Evolutionary conservation across 768 basidiomycete species (phyloP).

Genomic region (Cantharellus cinnabarinus): DNA sequence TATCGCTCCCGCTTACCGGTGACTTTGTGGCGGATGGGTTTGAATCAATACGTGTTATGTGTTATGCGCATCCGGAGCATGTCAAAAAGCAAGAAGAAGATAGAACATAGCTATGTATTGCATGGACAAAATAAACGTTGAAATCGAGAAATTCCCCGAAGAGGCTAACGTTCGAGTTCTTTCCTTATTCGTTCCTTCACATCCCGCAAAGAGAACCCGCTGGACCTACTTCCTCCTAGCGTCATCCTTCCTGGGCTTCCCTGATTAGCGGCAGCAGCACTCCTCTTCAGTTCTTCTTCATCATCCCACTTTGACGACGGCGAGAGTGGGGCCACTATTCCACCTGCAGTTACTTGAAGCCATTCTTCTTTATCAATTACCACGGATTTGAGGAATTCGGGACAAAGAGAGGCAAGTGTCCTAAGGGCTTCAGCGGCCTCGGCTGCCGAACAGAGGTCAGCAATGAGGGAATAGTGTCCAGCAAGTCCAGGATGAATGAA

Average conservation of each 20-base stretch:
- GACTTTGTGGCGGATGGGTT: neutral
- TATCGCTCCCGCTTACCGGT: neutral
- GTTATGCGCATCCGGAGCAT: too few relatives aligned
- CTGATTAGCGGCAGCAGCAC: conserved; percentile 1
- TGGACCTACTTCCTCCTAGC: neutral
- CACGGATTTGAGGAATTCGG: conserved; percentile 1
- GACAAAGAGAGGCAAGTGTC: conserved; percentile 4
- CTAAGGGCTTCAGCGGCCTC: conserved; percentile 5
- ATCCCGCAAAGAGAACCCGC: conserved; percentile 2
- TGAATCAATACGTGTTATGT: too few relatives aligned
- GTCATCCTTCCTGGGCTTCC: neutral
- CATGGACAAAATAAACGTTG: neutral
- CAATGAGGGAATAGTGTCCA: neutral
- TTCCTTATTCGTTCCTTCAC: conserved; percentile 7
- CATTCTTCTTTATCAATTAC: conserved; percentile 6
- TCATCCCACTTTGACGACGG: conserved; percentile 2
- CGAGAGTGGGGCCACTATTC: neutral
- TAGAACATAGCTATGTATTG: too few relatives aligned
- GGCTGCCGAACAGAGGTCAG: neutral
- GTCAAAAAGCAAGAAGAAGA: too few relatives aligned
- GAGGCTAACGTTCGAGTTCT: conserved; percentile 3
- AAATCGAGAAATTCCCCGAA: neutral
- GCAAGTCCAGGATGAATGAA: neutral
- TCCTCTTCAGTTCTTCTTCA: conserved; percentile 6
- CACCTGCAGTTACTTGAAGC: conserved; percentile 7